Base-by-base conservation (phyloP, 306 rosid genomes). In the Albizia julibrissin region DNA sequence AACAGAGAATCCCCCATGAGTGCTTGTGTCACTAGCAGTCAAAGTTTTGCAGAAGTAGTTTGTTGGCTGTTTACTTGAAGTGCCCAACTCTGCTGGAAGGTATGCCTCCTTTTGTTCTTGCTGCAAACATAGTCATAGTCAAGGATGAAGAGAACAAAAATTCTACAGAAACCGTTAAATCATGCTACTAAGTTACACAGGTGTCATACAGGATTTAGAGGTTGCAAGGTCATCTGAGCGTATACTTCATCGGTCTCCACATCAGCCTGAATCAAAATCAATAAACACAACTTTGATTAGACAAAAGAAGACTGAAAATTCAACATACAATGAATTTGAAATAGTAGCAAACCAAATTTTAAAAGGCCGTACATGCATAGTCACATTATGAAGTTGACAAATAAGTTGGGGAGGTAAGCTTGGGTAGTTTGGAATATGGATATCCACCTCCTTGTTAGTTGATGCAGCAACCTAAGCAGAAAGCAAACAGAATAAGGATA, bases 11-110 rank as follows among this genome's bases (percentile, higher is more conserved):
- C 99, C 99, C 26, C 99, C 99, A 65, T 95, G 99, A 73, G 98
- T 95, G 81, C 99, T 95, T 16, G 99, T 95, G 84, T 95, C 99
- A 82, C 99, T 95, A 65, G 99, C 99, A 64, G 98, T 95, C 92
- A 95, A 91, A 56, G 99, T 93, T 75, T 93, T 95, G 83, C 99
- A 92, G 79, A 95, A 95, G 70, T 95, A 93, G 75, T 95, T 95
- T 61, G 99, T 93, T 18, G 99, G 99, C 84, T 93, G 98, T 84
- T 92, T 95, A 86, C 92, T 95, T 7, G 97, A 91, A 82, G 86
- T 76, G 34, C 99, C 98, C 88, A 95, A 84, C 81, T 92, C 97
- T 26, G 94, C 94, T 29, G 98, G 97, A 74, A 91, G 94, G 87
- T 91, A 95, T 67, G 92, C 92, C 68, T 95, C 98, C 84, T 95